Percentiles rank a stretch among this genome's conserved stretches.
Evolutionary conservation across 2,329 filamentous ascomycete species (phyloP).

Genomic region (Nectriaceae sp.): DNA sequence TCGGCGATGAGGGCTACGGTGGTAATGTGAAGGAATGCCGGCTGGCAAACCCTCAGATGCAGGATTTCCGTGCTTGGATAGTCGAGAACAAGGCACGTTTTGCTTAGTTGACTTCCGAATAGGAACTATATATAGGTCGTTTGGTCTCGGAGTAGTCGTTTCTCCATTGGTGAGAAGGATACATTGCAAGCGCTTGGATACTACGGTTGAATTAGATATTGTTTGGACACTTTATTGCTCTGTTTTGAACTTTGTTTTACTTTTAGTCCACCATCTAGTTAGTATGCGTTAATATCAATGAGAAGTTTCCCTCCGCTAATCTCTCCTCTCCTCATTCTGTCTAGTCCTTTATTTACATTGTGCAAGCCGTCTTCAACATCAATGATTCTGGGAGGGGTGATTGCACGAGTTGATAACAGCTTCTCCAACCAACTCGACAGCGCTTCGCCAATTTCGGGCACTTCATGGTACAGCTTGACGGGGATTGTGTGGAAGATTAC

Average conservation of each 20-base stretch:
- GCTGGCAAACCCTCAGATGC: conserved; percentile 5
- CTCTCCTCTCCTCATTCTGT: conserved; percentile 65
- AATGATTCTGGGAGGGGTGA: conserved; percentile 67
- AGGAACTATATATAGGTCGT: too few species aligned
- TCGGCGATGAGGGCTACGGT: conserved; percentile 18
- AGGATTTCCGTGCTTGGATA: conserved; percentile 15
- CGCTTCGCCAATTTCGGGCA: conserved; percentile 61
- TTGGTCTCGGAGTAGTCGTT: too few species aligned
- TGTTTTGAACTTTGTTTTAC: too few species aligned
- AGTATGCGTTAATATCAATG: conserved; percentile 40
- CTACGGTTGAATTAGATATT: too few species aligned
- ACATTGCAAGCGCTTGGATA: too few species aligned
- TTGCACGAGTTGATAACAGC: conserved; percentile 53
- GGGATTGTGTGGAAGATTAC: conserved; percentile 66
- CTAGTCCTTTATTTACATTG: conserved; percentile 68
- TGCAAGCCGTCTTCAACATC: conserved; percentile 63
- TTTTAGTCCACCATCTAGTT: too few species aligned
- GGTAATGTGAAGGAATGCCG: conserved; percentile 12
- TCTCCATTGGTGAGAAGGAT: too few species aligned
- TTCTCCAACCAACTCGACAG: conserved; percentile 68
- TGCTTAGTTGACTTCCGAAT: too few species aligned
- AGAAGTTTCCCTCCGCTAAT: conserved; percentile 71
- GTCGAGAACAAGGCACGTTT: background rate
- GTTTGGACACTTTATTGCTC: too few species aligned
- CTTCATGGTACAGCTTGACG: conserved; percentile 75